Evolutionary conservation across 768 basidiomycete species (phyloP), one percentile per base, ranked within the genome.

Genomic region (Hebeloma cylindrosporum): DNA sequence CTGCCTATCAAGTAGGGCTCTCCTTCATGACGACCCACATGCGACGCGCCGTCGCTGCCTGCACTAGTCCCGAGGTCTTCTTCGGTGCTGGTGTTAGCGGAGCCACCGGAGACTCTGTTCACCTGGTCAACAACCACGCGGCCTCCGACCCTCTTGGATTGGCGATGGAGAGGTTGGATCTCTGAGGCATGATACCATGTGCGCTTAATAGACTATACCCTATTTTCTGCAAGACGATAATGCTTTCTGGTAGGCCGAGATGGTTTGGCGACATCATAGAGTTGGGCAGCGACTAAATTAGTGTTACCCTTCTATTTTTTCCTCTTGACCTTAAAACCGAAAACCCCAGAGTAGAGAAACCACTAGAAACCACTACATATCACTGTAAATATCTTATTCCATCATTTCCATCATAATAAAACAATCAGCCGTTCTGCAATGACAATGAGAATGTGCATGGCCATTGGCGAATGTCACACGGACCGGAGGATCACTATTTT

Each of bases 1-100:
- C 94, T 54, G 90, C 93, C 22, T 97, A 93, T 65, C 95, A 97
- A 71, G 89, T 97, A 41, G 95, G 95, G n/a, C 66, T 97, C 32
- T 87, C 93, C 17, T 94, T 94, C 77, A 69, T 99, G 54, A 90
- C 92, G 16, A 88, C 76, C 25, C 89, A 92, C 60, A 95, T 96
- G 91, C 82, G 95, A 30, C 86, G 95, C 33, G 95, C 96, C 7
- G 88, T 98, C 18, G 88, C 95, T 2, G 84, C 93, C 10, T 96
- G 95, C 69, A 94, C 93, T 0, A 89, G 88, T 42, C 93, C 93
- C 7, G 93, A 93, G 60, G 78, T 92, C 25, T 89, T 91, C 79
- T 93, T 93, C 58, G 80, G 82, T 43, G 69, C 72, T 23, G 67
- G 70, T 4, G 70, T 63, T 26, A 63, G 64, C 43, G 62, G 64